Percentiles rank a stretch among this genome's conserved stretches.
Evolutionary conservation across 345 rosid species (phyloP).

Genomic region (Litchi chinensis): DNA sequence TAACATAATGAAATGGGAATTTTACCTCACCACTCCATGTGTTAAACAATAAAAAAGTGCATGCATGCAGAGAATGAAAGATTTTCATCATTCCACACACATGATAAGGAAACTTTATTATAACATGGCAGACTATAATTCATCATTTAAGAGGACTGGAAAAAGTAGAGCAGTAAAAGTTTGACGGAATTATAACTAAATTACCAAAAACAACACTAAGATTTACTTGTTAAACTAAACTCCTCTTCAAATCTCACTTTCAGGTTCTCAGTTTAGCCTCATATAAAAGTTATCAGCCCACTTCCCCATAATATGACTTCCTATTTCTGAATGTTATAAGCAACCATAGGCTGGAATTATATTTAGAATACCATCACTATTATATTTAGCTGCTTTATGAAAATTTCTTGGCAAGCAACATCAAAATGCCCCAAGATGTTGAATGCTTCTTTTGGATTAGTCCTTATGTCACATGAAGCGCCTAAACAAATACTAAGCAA

Average conservation of each 20-base stretch:
- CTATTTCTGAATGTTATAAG: background rate
- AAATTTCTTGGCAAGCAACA: background rate
- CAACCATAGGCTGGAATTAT: background rate
- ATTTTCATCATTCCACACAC: background rate
- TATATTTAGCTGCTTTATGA: background rate
- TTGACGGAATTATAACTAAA: background rate
- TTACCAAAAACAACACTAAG: background rate
- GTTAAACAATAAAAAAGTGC: background rate
- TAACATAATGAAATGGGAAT: background rate
- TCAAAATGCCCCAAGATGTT: background rate
- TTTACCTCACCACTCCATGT: background rate
- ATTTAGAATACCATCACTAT: background rate
- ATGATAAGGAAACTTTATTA: background rate
- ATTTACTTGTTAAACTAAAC: background rate
- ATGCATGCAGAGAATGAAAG: background rate
- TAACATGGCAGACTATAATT: background rate
- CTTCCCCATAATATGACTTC: background rate
- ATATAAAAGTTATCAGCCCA: background rate
- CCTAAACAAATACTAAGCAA: background rate
- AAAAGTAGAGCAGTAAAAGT: background rate
- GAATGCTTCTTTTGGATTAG: conserved; percentile 2
- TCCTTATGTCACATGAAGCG: background rate
- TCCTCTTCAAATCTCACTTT: background rate
- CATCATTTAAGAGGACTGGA: background rate
- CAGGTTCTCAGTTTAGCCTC: background rate